A percentile compares a stretch with the other conserved stretches of the same genome.
These are phyloP conservation scores for Magnolia officinalis DNA, from an alignment of 164 flowering plant genomes.

Conservation along the genomic window DNA sequence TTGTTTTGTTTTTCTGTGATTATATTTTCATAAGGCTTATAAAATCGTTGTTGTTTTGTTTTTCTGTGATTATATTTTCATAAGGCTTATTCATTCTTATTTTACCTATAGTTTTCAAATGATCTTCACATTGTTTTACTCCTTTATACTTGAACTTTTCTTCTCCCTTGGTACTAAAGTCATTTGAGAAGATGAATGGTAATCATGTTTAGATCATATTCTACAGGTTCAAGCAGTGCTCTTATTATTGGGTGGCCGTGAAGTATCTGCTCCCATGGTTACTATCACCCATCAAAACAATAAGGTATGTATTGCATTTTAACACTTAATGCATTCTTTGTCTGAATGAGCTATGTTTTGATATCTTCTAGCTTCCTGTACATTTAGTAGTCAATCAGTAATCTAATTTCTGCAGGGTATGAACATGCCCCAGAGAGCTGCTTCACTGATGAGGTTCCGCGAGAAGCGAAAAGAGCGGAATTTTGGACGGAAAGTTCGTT, in stretches of 20 bases:
- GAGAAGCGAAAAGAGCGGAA: slow-evolving; percentile 24
- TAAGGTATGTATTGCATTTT: slow-evolving; percentile 32
- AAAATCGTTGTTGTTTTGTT: no score
- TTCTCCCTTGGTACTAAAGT: background rate
- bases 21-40: no score
- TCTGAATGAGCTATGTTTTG: background rate
- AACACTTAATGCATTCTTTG: background rate
- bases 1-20: no score
- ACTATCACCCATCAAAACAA: slow-evolving; percentile 28
- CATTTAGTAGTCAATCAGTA: slow-evolving; percentile 11
- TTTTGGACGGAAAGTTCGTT: slow-evolving; percentile 19
- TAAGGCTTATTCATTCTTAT: no score
- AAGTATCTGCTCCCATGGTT: slow-evolving; percentile 32
- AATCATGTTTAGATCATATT: background rate
- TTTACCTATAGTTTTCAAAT: background rate
- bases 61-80: no score
- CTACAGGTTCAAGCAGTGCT: slow-evolving; percentile 70
- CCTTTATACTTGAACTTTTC: background rate
- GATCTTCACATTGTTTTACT: background rate
- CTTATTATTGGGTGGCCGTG: slow-evolving; percentile 64
- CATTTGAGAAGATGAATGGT: background rate
- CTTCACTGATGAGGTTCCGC: slow-evolving; percentile 20
- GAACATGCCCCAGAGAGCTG: slow-evolving; percentile 17
- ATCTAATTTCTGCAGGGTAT: slow-evolving; percentile 15
- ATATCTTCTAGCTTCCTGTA: background rate